These are phyloP conservation scores for Chlorella sp. DNA, from an alignment of 139 green algal genomes.

Conservation along the genomic window DNA sequence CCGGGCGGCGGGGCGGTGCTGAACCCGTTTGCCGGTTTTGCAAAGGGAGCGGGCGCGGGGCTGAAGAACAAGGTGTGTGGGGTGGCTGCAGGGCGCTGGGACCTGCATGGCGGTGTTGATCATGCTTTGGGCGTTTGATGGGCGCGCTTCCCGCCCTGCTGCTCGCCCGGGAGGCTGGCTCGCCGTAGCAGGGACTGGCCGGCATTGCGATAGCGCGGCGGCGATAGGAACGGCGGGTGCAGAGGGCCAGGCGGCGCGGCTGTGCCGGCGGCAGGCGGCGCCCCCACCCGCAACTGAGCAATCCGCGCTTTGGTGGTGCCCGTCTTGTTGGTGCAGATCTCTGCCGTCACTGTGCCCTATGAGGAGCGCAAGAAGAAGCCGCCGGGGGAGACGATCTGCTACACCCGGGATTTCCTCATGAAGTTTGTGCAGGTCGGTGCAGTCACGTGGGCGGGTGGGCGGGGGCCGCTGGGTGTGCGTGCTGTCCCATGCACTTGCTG, in stretches of 20 bases:
- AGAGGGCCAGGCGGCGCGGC: too few relatives aligned
- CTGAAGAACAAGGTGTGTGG: slow-evolving; percentile 65
- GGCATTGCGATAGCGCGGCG: too few relatives aligned
- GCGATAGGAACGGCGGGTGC: too few relatives aligned
- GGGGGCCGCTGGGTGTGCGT: too few relatives aligned
- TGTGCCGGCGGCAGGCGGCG: too few relatives aligned
- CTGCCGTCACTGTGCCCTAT: background rate
- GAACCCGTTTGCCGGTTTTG: slow-evolving; percentile 82
- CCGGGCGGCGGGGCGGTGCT: slow-evolving; percentile 53
- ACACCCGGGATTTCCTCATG: slow-evolving; percentile 77
- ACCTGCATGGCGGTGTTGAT: background rate
- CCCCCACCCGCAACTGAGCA: too few relatives aligned
- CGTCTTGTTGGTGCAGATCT: background rate
- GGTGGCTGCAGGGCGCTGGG: background rate
- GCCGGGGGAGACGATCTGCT: slow-evolving; percentile 63
- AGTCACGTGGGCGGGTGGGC: background rate
- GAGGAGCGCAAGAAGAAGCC: slow-evolving; percentile 66
- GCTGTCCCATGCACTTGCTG: too few relatives aligned
- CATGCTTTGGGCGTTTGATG: background rate
- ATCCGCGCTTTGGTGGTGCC: background rate
- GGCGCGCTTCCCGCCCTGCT: too few relatives aligned
- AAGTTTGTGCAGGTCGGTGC: slow-evolving; percentile 75
- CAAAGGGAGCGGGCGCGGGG: slow-evolving; percentile 71
- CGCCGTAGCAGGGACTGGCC: too few relatives aligned
- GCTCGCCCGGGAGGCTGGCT: too few relatives aligned